These are phyloP conservation scores for Pugionium cornutum DNA, from an alignment of 345 rosid species.

Conservation along the genomic window DNA sequence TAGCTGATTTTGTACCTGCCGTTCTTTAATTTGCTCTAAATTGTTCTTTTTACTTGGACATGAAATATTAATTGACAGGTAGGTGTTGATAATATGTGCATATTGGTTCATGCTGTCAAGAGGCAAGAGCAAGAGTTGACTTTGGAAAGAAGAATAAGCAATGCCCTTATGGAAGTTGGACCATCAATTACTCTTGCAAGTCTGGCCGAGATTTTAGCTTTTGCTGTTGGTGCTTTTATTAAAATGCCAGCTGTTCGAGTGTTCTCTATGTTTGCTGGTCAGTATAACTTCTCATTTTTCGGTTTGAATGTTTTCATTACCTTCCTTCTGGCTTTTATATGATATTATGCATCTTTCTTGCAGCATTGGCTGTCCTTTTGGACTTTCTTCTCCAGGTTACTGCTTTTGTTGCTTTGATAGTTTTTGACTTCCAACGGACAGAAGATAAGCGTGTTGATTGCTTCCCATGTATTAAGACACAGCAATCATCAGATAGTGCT, in stretches of 20 bases:
- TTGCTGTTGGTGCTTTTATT: constrained; percentile 93
- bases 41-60: not conserved
- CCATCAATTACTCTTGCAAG: constrained; percentile 99
- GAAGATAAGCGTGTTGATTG: constrained; percentile 83
- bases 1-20: not conserved
- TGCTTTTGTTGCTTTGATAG: constrained; percentile 95
- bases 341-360: constrained; percentile 40
- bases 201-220: constrained; percentile 86
- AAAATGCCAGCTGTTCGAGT: constrained; percentile 99
- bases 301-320: not conserved
- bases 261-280: constrained; percentile 98
- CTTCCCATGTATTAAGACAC: constrained; percentile 74
- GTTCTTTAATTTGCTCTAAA: constrained; percentile 15
- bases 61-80: constrained; percentile 52
- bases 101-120: constrained; percentile 93
- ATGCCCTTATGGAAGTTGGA: constrained; percentile 97
- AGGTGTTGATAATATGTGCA: constrained; percentile 99
- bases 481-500: constrained; percentile 53
- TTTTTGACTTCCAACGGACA: constrained; percentile 77
- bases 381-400: constrained; percentile 96
- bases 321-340: constrained; percentile 14
- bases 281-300: constrained; percentile 25
- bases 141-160: constrained; percentile 80
- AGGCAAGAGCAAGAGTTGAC: constrained; percentile 80
- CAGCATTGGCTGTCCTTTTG: constrained; percentile 94